phyloP scores from a whole-genome alignment of 257 asterid genomes.

The Fraxinus quadrangulata region DNA sequence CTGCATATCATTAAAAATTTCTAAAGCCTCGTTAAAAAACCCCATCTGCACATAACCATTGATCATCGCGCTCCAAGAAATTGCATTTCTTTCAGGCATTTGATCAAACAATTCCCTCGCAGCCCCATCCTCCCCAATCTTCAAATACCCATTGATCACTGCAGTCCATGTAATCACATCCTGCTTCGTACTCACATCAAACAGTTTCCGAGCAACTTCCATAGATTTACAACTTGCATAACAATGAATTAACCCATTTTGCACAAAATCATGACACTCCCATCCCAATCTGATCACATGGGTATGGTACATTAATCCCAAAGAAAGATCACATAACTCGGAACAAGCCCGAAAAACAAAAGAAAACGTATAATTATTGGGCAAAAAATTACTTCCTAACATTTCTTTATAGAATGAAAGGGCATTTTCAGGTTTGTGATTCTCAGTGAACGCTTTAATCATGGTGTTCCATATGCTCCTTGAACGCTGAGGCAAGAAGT shows the following conservation, averaged over 20 bases:
- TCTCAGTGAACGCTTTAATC: constrained; percentile 42
- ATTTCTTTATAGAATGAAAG: constrained; percentile 42
- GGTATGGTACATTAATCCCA: constrained; percentile 45
- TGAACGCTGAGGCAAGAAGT: constrained; percentile 30
- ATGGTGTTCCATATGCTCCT: constrained; percentile 44
- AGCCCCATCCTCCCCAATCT: constrained; percentile 28
- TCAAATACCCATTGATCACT: constrained; percentile 47
- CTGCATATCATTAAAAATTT: constrained; percentile 41
- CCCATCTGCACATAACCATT: constrained; percentile 54
- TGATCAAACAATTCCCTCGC: constrained; percentile 52
- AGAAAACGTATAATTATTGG: constrained; percentile 57
- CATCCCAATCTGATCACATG: constrained; percentile 54
- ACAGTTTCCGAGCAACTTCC: constrained; percentile 44
- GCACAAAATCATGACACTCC: constrained; percentile 58
- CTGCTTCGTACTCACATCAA: constrained; percentile 35
- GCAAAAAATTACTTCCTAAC: constrained; percentile 34
- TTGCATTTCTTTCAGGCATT: constrained; percentile 54
- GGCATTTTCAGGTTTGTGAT: constrained; percentile 36
- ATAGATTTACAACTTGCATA: constrained; percentile 36
- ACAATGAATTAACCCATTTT: constrained; percentile 56
- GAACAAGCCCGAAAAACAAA: constrained; percentile 53
- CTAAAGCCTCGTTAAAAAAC: constrained; percentile 41
- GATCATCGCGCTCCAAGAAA: constrained; percentile 58
- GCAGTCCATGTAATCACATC: constrained; percentile 61
- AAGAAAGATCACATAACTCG: constrained; percentile 28